Evolutionary conservation across 2,329 filamentous ascomycete genomes (phyloP), one percentile per base, ranked within the genome.

Genomic region (Thermothelomyces thermophilus): DNA sequence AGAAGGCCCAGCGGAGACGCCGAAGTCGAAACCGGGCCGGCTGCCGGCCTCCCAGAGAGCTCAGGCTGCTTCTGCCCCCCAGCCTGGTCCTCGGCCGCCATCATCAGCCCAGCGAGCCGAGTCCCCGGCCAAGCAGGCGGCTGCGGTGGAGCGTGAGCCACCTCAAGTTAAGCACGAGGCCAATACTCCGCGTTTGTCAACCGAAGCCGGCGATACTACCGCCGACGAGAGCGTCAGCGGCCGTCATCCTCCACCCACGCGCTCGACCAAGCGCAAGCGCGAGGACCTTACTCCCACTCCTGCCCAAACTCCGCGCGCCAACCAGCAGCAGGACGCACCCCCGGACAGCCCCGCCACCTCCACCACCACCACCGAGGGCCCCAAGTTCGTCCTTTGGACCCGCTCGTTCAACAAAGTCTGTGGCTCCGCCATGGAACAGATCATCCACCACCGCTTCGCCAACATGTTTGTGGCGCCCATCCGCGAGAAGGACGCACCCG

Each of bases 401-500:
- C 82, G 86, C 41, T 84, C 84, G 41, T 84, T 91, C 61, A 79
- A 84, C 31, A 82, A 84, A 57, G 86, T 88, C 13, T 84, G 83
- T 28, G 79, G 78, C 3, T 83, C 84, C 4, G 82, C 87, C 11
- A 74, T 90, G 56, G 86, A 90, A 62, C 83, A 88, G 59, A 86
- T 90, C 52, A 80, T 82, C 20, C 85, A 82, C 46, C 86, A 90
- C 64, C 84, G 86, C 30, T 80, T 86, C 58, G 87, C 86, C 40
- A 88, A 87, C 57, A 87, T 88, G 67, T 91, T 91, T 62, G 83
- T 84, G 24, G 83, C 83, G 48, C 83, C 84, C 1, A 76, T 91
- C 42, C 84, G 85, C 10, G 84, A 89, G 56, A 79, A 79, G 33
- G 83, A 88, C 59, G 87, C 86, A 0, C 86, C 86, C 0, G 85